phyloP scores from a whole-genome alignment of 306 rosid species.

The Lathyrus aphaca region DNA sequence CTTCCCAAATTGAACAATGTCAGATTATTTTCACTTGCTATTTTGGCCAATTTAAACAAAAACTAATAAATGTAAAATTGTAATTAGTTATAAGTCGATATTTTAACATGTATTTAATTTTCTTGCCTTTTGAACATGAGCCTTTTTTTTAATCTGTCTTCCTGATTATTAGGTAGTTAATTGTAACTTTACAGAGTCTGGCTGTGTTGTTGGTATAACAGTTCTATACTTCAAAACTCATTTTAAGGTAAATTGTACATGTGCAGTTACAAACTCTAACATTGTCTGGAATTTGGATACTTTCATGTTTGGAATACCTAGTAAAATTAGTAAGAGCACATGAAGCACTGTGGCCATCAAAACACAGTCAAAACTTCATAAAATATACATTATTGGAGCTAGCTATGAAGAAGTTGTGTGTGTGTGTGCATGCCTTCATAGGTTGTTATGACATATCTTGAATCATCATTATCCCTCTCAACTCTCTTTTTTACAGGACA shows the following conservation, averaged over 20 bases:
- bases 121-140: background rate
- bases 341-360: background rate
- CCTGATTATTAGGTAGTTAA: constrained; percentile 4
- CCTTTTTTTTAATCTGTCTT: constrained; percentile 17
- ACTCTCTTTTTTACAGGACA: constrained; percentile 93
- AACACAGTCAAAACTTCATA: background rate
- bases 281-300: background rate
- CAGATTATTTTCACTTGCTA: constrained; percentile 23
- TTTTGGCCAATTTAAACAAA: constrained; percentile 4
- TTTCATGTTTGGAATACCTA: background rate
- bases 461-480: constrained; percentile 86
- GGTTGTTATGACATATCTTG: constrained; percentile 75
- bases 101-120: background rate
- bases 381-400: background rate
- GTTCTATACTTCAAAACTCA: background rate
- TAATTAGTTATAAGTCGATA: constrained; percentile 27
- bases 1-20: constrained; percentile 45
- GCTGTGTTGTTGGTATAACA: background rate
- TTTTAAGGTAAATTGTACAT: constrained; percentile 1
- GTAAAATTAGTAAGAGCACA: constrained; percentile 1
- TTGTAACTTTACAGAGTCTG: background rate
- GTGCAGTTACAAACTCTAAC: background rate
- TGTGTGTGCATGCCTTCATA: constrained; percentile 89
- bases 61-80: constrained; percentile 25
- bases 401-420: constrained; percentile 50